A percentile compares a stretch with the other conserved stretches of the same genome.
Evolutionary conservation across 176 grass and related monocot species (phyloP).

Genomic region (Canna indica): DNA sequence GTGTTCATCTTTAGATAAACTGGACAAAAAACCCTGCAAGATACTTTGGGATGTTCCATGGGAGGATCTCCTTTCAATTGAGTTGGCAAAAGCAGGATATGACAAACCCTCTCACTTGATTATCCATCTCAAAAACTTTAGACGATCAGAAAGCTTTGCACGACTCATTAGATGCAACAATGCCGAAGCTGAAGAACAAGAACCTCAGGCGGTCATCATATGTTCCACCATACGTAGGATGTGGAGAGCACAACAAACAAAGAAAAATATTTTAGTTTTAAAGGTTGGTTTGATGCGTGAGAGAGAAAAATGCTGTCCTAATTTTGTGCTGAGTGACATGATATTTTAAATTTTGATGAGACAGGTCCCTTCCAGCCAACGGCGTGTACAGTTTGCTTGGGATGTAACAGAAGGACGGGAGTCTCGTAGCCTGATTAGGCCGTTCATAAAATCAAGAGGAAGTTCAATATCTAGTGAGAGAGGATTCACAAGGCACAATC

Average conservation of each 20-base stretch:
- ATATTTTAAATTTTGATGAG: slow-evolving; percentile 1
- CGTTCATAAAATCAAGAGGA: slow-evolving; percentile 74
- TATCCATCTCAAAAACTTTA: slow-evolving; percentile 88
- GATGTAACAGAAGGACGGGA: slow-evolving; percentile 55
- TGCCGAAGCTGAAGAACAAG: slow-evolving; percentile 36
- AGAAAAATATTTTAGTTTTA: slow-evolving; percentile 55
- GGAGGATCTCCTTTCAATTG: slow-evolving; percentile 83
- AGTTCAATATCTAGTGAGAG: slow-evolving; percentile 46
- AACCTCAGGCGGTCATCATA: slow-evolving; percentile 68
- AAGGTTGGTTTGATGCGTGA: slow-evolving; percentile 31
- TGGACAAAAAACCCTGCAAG: slow-evolving; percentile 88
- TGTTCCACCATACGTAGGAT: slow-evolving; percentile 78
- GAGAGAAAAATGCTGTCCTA: neutral
- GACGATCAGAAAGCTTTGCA: slow-evolving; percentile 70
- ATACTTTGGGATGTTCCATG: slow-evolving; percentile 94
- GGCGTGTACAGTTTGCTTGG: slow-evolving; percentile 49
- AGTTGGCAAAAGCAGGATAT: slow-evolving; percentile 82
- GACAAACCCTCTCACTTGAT: slow-evolving; percentile 74
- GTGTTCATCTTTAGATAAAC: slow-evolving; percentile 75
- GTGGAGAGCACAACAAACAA: slow-evolving; percentile 69
- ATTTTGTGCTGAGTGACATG: neutral
- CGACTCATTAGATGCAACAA: slow-evolving; percentile 64
- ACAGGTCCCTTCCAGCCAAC: slow-evolving; percentile 82
- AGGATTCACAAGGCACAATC: slow-evolving; percentile 40
- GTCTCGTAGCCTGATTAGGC: slow-evolving; percentile 41